phyloP scores from a whole-genome alignment of 2,329 filamentous ascomycete genomes.

The Phaeophleospora eucalypticola region DNA sequence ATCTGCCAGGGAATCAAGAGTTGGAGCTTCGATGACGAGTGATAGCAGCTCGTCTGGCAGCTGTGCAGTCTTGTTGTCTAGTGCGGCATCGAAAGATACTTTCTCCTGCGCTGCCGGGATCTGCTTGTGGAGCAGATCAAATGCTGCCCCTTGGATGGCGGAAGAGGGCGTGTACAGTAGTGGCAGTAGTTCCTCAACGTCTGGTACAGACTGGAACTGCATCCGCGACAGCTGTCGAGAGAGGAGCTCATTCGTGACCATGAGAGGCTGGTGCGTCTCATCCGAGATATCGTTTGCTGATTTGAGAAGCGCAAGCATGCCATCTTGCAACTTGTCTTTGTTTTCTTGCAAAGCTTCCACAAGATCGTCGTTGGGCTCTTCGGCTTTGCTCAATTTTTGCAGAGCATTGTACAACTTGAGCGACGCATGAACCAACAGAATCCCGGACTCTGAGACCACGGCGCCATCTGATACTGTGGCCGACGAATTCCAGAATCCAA shows the following conservation, averaged over 20 bases:
- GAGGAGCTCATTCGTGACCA: slow-evolving; percentile 71
- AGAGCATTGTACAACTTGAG: slow-evolving; percentile 66
- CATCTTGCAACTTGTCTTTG: slow-evolving; percentile 52
- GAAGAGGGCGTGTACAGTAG: slow-evolving; percentile 72
- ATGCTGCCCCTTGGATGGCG: slow-evolving; percentile 74
- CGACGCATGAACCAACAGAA: slow-evolving; percentile 59
- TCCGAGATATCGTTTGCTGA: slow-evolving; percentile 43
- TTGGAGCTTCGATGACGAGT: slow-evolving; percentile 73
- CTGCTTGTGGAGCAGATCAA: slow-evolving; percentile 72
- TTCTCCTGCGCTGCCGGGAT: slow-evolving; percentile 76
- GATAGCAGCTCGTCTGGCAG: slow-evolving; percentile 83
- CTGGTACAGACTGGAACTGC: slow-evolving; percentile 47
- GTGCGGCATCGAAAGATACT: slow-evolving; percentile 69
- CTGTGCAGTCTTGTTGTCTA: slow-evolving; percentile 67
- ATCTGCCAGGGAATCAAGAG: slow-evolving; percentile 62
- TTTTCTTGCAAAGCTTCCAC: slow-evolving; percentile 66
- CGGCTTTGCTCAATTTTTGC: slow-evolving; percentile 49
- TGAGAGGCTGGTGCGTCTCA: slow-evolving; percentile 60
- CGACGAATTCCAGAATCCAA: slow-evolving; percentile 32
- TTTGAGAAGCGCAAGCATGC: slow-evolving; percentile 62
- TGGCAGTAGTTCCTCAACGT: slow-evolving; percentile 66
- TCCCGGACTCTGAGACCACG: slow-evolving; percentile 17
- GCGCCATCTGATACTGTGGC: slow-evolving; percentile 1
- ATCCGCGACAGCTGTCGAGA: slow-evolving; percentile 65
- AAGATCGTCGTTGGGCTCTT: slow-evolving; percentile 81